Evolutionary conservation across 306 rosid genomes (phyloP), one percentile per base, ranked within the genome.

Genomic region (Ochetophila trinervis): DNA sequence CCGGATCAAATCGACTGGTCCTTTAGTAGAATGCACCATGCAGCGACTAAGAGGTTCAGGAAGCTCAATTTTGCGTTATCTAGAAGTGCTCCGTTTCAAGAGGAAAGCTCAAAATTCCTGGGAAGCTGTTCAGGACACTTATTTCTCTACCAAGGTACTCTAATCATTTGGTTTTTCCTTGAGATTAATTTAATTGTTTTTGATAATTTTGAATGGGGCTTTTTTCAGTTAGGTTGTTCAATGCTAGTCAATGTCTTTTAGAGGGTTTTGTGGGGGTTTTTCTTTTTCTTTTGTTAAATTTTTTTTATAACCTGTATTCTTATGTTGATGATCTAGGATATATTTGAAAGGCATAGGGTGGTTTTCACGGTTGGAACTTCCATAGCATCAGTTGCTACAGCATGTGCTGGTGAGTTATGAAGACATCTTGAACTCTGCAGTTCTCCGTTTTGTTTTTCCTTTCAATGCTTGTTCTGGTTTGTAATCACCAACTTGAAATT

Each of bases 331-430:
- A 37, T 57, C 63, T 65, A 91, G 91, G 95, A 90, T 76, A 76
- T 80, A 37, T 90, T 93, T 66, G 99, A 93, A 67, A 78, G 82
- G 74, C 97, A 93, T 55, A 85, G 81, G 61, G 90, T 90, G 53
- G 88, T 90, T n/a, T 90, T 90, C 63, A 86, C 99, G 0, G 69
- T 88, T 14, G 99, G 97, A 27, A 93, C 99, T 71, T 90, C 97
- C 53, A 10, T 93, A 13, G 96, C 95, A 14, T 93, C 99, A 59
- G 88, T 93, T 45, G 90, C 90, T 24, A 93, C 97, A 10, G 97
- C 99, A 42, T 81, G 85, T 79, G 8, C 81, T 54, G 99, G 99
- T 93, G 52, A 65, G 81, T 84, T 69, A 4, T 15, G n/a, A 8
- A 35, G 7, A 24, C n/a, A 48, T 68, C 4, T 23, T 53, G 42